phyloP scores from a whole-genome alignment of 1,139 yeast species.

The Zygosaccharomyces pseudobailii region DNA sequence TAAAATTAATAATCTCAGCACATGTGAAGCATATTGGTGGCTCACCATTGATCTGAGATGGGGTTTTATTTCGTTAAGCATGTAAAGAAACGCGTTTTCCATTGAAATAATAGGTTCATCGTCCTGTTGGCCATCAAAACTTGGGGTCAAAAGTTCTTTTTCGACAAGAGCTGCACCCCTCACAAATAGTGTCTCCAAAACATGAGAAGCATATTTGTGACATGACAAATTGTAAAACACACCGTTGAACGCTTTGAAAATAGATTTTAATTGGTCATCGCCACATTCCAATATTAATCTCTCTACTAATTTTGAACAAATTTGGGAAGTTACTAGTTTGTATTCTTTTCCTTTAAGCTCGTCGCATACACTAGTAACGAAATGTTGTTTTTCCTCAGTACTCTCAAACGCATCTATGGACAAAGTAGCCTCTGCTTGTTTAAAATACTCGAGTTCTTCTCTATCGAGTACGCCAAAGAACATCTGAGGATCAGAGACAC shows the following conservation, averaged over 20 bases:
- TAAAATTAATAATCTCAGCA: constrained; percentile 64
- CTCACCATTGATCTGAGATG: constrained; percentile 53
- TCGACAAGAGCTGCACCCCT: constrained; percentile 74
- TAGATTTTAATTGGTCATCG: constrained; percentile 56
- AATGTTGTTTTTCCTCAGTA: constrained; percentile 67
- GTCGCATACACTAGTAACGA: constrained; percentile 71
- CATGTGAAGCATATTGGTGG: constrained; percentile 87
- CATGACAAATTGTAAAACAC: constrained; percentile 72
- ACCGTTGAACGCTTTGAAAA: constrained; percentile 64
- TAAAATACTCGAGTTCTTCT: constrained; percentile 82
- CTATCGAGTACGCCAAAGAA: constrained; percentile 87
- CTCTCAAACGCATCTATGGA: constrained; percentile 74
- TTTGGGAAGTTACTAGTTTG: constrained; percentile 88
- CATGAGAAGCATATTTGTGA: constrained; percentile 93
- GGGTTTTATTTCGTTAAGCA: constrained; percentile 65
- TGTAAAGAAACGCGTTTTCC: constrained; percentile 59
- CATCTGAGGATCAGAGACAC: constrained; percentile 36
- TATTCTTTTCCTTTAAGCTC: constrained; percentile 89
- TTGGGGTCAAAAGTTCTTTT: constrained; percentile 50
- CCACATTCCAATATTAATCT: constrained; percentile 67
- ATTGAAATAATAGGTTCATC: constrained; percentile 45
- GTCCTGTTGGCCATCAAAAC: constrained; percentile 38
- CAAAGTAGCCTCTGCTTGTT: constrained; percentile 83
- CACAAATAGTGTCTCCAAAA: constrained; percentile 78
- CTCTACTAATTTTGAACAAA: constrained; percentile 89